A percentile compares a stretch with the other conserved stretches of the same genome.
Conservation (phyloP, 2,329 filamentous ascomycete species). For the Colletotrichum higginsianum region DNA sequence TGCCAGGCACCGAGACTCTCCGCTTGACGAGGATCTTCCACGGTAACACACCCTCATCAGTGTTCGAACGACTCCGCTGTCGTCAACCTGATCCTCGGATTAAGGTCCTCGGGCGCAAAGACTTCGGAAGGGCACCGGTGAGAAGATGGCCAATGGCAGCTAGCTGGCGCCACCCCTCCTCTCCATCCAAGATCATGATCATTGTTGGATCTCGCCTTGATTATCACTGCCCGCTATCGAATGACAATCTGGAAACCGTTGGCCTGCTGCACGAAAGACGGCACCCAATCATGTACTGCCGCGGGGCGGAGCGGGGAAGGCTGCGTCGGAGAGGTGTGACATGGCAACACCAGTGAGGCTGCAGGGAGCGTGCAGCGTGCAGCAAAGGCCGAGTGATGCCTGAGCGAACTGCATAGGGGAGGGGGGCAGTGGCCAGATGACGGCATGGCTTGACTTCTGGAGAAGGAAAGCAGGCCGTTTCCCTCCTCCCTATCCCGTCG, state of each 20-base stretch:
- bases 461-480: slow-evolving; percentile 3
- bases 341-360: slow-evolving; percentile 37
- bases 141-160: slow-evolving; percentile 23
- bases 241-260: slow-evolving; percentile 24
- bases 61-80: not conserved
- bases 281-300: slow-evolving; percentile 34
- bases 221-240: slow-evolving; percentile 18
- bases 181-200: not conserved
- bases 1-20: not conserved
- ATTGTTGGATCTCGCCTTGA: slow-evolving; percentile 4
- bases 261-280: slow-evolving; percentile 28
- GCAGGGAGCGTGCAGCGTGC: slow-evolving; percentile 30
- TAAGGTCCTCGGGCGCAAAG: slow-evolving; percentile 9
- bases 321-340: slow-evolving; percentile 36
- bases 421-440: slow-evolving; percentile 28
- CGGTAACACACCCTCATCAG: not conserved
- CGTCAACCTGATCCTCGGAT: slow-evolving; percentile 3
- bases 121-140: slow-evolving; percentile 13
- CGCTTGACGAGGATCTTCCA: not conserved
- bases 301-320: slow-evolving; percentile 41
- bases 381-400: slow-evolving; percentile 30
- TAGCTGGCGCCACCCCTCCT: slow-evolving; percentile 3
- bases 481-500: slow-evolving; percentile 9
- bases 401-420: slow-evolving; percentile 25
- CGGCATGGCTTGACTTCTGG: slow-evolving; percentile 22